phyloP scores from a whole-genome alignment of 768 basidiomycete species.

The Boletales sp. region DNA sequence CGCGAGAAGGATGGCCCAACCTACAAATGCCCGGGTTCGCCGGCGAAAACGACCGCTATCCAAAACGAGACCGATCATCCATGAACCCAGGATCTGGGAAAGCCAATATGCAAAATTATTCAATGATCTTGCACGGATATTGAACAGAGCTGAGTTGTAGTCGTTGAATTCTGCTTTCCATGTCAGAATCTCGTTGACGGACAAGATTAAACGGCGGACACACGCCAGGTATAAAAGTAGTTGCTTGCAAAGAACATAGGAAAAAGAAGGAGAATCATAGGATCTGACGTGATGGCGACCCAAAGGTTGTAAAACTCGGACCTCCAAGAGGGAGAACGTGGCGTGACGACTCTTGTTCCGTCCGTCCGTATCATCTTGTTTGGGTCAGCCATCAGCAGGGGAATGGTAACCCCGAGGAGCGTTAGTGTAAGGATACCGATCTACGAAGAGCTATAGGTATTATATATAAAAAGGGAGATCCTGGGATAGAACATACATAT shows the following conservation, averaged over 20 bases:
- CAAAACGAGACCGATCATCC: constrained; percentile 62
- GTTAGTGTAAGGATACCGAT: constrained; percentile 62
- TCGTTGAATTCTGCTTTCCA: constrained; percentile 62
- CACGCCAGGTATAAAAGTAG: constrained; percentile 84
- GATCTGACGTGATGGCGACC: constrained; percentile 62
- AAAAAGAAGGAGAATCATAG: constrained; percentile 68
- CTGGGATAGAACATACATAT: constrained; percentile 47
- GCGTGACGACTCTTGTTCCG: constrained; percentile 60
- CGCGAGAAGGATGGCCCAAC: constrained; percentile 57
- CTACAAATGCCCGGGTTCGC: constrained; percentile 62
- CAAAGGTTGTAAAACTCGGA: constrained; percentile 69
- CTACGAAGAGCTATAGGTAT: background rate
- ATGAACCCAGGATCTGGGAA: constrained; percentile 68
- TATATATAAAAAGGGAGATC: background rate
- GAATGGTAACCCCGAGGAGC: constrained; percentile 58
- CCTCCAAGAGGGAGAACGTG: constrained; percentile 71
- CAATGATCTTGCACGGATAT: constrained; percentile 69
- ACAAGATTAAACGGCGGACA: constrained; percentile 4
- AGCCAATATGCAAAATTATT: constrained; percentile 83
- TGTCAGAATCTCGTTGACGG: background rate
- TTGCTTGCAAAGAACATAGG: constrained; percentile 82
- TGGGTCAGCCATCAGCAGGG: constrained; percentile 68
- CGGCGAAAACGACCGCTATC: constrained; percentile 54
- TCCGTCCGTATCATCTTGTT: constrained; percentile 70
- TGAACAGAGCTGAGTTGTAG: constrained; percentile 71